Evolutionary conservation across 2,329 filamentous ascomycete genomes (phyloP), one percentile per base, ranked within the genome.

Genomic region (Exutisphaerella laricina): DNA sequence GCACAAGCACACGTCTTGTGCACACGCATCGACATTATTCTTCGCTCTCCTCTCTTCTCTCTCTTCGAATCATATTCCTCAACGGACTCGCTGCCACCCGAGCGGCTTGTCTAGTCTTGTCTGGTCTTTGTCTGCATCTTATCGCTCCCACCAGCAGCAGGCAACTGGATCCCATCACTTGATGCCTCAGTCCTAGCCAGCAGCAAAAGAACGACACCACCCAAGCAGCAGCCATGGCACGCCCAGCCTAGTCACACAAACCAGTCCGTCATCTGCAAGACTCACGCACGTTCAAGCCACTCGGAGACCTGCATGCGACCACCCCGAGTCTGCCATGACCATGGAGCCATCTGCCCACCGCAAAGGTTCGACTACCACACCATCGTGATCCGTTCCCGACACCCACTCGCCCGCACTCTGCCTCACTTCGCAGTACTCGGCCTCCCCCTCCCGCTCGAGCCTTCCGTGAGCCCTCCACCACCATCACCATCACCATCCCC

Each of bases 331-430:
- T 39, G 43, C 41, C 49, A 45, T 54, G 40, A 53, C 34, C 48
- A 56, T 56, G 53, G 53, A 53, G 53, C 49, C 25, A 48, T 37
- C 47, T 20, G 28, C 34, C 30, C 41, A 37, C 45, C 43, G 39
- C 44, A 43, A 43, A 28, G 36, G 25, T 17, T 28, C 44, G 38
- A 44, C 36, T 29, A 52, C 36, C 39, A 42, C 43, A 28, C 36
- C 43, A 29, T 49, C 48, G 32, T 55, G 23, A 53, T 38, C 50
- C 16, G n/a, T n/a, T n/a, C n/a, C n/a, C n/a, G n/a, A n/a, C n/a
- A n/a, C n/a, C n/a, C n/a, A n/a, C 25, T 23, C 33, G 33, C 20
- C 33, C 18, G 23, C 16, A 12, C 23, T 21, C 33, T 20, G 17
- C 33, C 23, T 21, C 10, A n/a, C 8, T 35, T 13, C 12, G 18